Percentiles rank a stretch among this genome's conserved stretches.
phyloP scores from a whole-genome alignment of 1,139 yeast genomes.

The Zygoascus meyerae region DNA sequence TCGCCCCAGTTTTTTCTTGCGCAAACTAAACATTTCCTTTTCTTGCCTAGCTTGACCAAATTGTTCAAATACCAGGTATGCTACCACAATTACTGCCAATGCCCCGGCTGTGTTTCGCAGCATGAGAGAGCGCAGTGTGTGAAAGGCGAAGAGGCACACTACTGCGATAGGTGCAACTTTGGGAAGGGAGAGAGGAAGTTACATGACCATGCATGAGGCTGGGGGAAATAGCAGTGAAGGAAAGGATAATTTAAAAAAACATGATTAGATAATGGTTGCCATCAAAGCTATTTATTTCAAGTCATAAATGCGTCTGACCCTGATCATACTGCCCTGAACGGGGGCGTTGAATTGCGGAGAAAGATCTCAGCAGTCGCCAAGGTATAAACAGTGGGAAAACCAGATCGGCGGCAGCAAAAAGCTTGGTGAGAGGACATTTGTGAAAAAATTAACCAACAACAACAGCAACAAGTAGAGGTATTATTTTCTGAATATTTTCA shows the following conservation, averaged over 20 bases:
- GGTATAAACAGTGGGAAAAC: no score
- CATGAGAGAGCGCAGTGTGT: neutral
- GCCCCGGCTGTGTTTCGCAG: constrained; percentile 3
- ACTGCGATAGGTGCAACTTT: neutral
- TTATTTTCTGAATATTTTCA: no score
- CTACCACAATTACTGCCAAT: constrained; percentile 1
- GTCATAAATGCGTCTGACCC: no score
- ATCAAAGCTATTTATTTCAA: neutral
- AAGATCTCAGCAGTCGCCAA: no score
- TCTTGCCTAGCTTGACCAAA: neutral
- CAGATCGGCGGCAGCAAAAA: no score
- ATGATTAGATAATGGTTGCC: neutral
- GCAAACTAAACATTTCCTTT: constrained; percentile 14
- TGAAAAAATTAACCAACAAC: no score
- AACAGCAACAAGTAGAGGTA: no score
- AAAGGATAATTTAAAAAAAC: neutral
- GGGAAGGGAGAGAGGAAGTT: neutral
- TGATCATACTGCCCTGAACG: no score
- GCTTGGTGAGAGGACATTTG: no score
- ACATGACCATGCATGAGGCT: neutral
- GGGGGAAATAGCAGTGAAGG: neutral
- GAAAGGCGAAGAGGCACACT: neutral
- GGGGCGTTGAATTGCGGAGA: no score
- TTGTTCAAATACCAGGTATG: constrained; percentile 7
- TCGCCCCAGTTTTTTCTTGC: constrained; percentile 23